Evolutionary conservation across 176 grass and related monocot genomes (phyloP).

Genomic region (Pontederia crassipes): DNA sequence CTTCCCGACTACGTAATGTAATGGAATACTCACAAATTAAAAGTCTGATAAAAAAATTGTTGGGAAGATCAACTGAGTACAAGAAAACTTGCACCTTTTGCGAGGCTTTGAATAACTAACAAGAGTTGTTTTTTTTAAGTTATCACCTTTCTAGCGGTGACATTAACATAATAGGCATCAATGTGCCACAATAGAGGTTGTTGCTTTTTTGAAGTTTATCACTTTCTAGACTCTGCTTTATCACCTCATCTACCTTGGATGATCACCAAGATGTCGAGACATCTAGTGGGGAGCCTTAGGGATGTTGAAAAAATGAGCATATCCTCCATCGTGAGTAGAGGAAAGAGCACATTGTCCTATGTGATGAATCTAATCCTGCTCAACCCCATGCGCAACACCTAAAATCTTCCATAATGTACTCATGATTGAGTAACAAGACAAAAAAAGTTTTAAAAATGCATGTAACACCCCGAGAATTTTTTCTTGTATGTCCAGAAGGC

Average conservation of each 20-base stretch:
- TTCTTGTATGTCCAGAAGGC: too few relatives aligned
- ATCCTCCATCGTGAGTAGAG: conserved; percentile 85
- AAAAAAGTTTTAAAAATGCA: too few relatives aligned
- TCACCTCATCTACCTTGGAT: conserved; percentile 56
- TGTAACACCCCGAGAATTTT: too few relatives aligned
- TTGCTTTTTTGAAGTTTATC: too few relatives aligned
- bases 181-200: too few relatives aligned
- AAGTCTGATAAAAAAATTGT: not conserved
- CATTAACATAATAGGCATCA: too few relatives aligned
- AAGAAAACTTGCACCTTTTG: conserved; percentile 35
- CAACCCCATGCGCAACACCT: not conserved
- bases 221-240: conserved; percentile 71
- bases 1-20: conserved; percentile 25
- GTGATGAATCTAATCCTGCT: conserved; percentile 86
- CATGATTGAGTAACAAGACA: too few relatives aligned
- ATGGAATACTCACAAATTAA: not conserved
- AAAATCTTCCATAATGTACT: too few relatives aligned
- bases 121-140: conserved; percentile 28
- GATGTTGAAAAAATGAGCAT: conserved; percentile 80
- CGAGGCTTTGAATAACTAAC: conserved; percentile 57
- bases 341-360: conserved; percentile 83
- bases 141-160: too few relatives aligned
- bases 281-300: conserved; percentile 68
- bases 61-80: not conserved
- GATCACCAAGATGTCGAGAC: conserved; percentile 63